These are phyloP conservation scores for Meredithiella fracta DNA, from an alignment of 2,329 filamentous ascomycete species.

Conservation along the genomic window DNA sequence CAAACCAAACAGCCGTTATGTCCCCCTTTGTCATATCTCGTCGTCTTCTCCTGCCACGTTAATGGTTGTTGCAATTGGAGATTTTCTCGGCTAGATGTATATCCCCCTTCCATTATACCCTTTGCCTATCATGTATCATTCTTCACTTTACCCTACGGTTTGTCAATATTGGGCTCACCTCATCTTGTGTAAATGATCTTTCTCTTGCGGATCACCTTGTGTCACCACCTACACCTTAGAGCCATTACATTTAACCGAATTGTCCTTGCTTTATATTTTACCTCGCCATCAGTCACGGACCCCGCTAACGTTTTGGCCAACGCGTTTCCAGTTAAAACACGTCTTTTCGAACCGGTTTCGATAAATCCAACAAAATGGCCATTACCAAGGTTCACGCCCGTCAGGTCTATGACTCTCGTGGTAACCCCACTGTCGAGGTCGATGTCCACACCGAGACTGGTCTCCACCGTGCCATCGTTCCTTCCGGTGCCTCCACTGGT, in stretches of 20 bases:
- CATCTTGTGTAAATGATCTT: background rate
- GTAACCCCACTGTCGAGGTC: slow-evolving; percentile 95
- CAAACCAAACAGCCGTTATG: too few species aligned
- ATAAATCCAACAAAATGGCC: slow-evolving; percentile 48
- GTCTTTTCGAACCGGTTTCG: slow-evolving; percentile 11
- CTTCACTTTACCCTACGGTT: background rate
- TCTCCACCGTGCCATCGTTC: slow-evolving; percentile 85
- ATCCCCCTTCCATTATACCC: background rate
- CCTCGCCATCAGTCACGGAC: background rate
- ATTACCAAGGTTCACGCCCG: slow-evolving; percentile 83
- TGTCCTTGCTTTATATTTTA: background rate
- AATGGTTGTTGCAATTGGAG: background rate
- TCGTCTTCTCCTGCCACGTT: background rate
- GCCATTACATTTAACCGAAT: background rate
- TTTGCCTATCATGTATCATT: background rate
- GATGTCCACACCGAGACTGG: slow-evolving; percentile 86
- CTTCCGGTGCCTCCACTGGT: slow-evolving; percentile 84
- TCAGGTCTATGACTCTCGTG: slow-evolving; percentile 95
- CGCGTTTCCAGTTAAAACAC: slow-evolving; percentile 5
- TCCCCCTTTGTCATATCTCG: background rate
- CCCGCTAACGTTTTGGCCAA: slow-evolving; percentile 14
- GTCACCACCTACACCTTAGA: background rate
- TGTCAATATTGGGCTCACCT: background rate
- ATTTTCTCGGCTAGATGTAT: background rate
- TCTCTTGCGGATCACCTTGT: background rate